Evolutionary conservation across 108 stramenopile species (phyloP), one percentile per base, ranked within the genome.

Genomic region (Seminavis robusta): DNA sequence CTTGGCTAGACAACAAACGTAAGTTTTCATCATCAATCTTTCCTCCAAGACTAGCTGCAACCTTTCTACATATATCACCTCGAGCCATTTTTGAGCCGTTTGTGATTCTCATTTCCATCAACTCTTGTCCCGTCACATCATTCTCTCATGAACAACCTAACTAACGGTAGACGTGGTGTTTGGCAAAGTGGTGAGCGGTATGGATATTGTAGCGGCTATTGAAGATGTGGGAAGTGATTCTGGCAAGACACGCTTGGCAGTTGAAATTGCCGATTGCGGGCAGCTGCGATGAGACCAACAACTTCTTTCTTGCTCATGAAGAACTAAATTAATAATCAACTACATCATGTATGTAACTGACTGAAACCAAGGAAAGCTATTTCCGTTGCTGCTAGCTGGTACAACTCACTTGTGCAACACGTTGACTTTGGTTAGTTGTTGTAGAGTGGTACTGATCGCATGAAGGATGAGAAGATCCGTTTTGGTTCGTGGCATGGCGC

Each of bases 1-100:
- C 88, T 10, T 98, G 98, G 98, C 68, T 99, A 15, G 95, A 97
- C 63, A 83, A 80, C 7, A 98, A 98, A 69, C 97, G 97, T 60
- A 28, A 24, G 10, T 5, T 27, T 24, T 4, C 24, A 48, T 26
- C 4, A 48, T 24, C 20, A 23, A 24, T 48, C 24, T 8, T 7
- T 23, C 2, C 20, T 24, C 4, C 4, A 15, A 4, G 28, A 23
- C 26, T 48, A 17, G 24, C 28, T 28, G 4, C 4, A 4, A 27
- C 10, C 3, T 23, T 48, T 26, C 26, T 7, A 37, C 36, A 13
- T 37, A 37, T 37, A n/a, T n/a, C n/a, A n/a, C n/a, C n/a, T n/a
- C n/a, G n/a, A n/a, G n/a, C n/a, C n/a, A n/a, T n/a, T n/a, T n/a
- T n/a, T n/a, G n/a, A n/a, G n/a, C n/a, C n/a, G n/a, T n/a, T n/a